A percentile compares a stretch with the other conserved stretches of the same genome.
phyloP scores from a whole-genome alignment of 306 rosid species.

The Fragaria ananassa region DNA sequence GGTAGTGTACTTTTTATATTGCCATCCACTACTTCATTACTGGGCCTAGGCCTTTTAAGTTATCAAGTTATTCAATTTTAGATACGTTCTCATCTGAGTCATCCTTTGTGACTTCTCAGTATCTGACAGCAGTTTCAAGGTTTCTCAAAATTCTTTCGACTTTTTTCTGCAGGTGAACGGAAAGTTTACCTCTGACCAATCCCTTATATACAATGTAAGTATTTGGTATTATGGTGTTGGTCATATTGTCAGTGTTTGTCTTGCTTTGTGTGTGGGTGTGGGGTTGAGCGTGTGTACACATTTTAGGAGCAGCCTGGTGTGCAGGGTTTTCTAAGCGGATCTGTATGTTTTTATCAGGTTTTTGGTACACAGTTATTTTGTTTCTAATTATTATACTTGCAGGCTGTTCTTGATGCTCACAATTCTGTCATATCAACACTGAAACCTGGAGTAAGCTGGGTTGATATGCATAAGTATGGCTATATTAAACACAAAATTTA shows the following conservation, averaged over 20 bases:
- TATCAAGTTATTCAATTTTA: background rate
- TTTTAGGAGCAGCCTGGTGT: background rate
- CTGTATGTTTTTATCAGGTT: constrained; percentile 13
- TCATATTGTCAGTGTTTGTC: background rate
- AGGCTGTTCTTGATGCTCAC: constrained; percentile 95
- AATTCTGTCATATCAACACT: constrained; percentile 69
- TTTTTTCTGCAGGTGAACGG: constrained; percentile 71
- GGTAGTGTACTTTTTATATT: background rate
- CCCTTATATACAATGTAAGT: constrained; percentile 71
- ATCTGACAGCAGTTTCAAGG: background rate
- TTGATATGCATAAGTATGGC: constrained; percentile 81
- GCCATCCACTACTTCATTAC: background rate
- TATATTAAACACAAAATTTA: background rate
- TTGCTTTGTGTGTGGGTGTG: background rate
- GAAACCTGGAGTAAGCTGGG: constrained; percentile 84
- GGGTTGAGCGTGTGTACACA: too few relatives aligned
- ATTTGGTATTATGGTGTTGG: background rate
- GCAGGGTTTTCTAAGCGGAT: background rate
- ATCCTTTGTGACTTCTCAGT: background rate
- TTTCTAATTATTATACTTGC: constrained; percentile 27
- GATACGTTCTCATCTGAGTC: background rate
- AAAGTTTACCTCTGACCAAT: constrained; percentile 76
- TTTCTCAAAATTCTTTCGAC: constrained; percentile 12
- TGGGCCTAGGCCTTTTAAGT: background rate
- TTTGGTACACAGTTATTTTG: background rate